Conservation (phyloP, 441 rosid species). For the Adansonia madagascariensis region DNA sequence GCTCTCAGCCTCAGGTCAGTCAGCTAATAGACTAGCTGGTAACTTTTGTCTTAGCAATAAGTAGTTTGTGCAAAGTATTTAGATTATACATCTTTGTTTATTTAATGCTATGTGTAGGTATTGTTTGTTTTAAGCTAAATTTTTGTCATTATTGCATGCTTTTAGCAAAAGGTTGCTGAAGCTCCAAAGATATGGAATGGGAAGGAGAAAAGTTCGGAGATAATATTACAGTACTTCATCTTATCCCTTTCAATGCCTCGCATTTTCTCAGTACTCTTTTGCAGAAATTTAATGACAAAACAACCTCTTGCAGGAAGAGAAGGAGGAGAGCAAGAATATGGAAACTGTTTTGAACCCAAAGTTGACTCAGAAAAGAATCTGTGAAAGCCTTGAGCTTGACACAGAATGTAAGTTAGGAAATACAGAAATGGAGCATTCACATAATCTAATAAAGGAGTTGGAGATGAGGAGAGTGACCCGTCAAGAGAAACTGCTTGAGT, state of each 20-base stretch:
- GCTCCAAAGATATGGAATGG: background rate
- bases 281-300: too few species aligned
- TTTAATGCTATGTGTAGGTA: background rate
- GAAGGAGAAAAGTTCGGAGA: background rate
- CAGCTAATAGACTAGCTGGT: background rate
- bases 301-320: conserved; percentile 10
- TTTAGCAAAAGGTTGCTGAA: conserved; percentile 20
- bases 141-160: background rate
- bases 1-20: conserved; percentile 19
- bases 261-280: background rate
- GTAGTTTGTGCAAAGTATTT: background rate
- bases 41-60: background rate
- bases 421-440: background rate
- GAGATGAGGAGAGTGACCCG: conserved; percentile 29
- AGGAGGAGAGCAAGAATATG: background rate
- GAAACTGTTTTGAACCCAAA: background rate
- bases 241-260: background rate
- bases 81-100: too few species aligned
- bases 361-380: background rate
- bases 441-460: conserved; percentile 26
- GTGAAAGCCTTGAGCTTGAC: background rate
- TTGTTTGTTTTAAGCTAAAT: background rate
- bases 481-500: conserved; percentile 37
- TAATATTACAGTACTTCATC: background rate
- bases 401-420: conserved; percentile 5